Percentiles rank a stretch among this genome's conserved stretches.
Conservation (phyloP, 768 basidiomycete species). For the Neoboletus brunneissimus region DNA sequence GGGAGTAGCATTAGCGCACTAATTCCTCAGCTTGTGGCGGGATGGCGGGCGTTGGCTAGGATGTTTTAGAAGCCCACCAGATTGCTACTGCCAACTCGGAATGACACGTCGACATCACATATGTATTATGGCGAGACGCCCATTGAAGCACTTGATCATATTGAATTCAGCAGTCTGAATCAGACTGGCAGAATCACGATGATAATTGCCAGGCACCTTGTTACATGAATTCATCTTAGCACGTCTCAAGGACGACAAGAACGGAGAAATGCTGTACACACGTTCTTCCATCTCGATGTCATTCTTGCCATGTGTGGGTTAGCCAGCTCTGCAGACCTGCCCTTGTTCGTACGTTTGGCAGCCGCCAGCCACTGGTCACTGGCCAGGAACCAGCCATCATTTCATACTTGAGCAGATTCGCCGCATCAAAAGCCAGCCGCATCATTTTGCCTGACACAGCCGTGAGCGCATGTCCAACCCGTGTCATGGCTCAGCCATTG, state of each 20-base stretch:
- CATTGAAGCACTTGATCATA: too few species aligned
- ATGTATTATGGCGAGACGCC: background rate
- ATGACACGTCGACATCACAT: background rate
- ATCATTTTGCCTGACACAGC: conserved; percentile 18
- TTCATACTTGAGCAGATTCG: background rate
- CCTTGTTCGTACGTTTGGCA: background rate
- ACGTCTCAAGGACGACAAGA: background rate
- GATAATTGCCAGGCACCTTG: background rate
- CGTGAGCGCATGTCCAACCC: background rate
- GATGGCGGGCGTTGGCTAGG: background rate
- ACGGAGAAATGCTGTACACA: conserved; percentile 5
- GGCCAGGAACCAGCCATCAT: conserved; percentile 20
- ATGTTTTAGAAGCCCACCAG: background rate
- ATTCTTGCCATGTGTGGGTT: conserved; percentile 3
- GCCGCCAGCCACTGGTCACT: conserved; percentile 12
- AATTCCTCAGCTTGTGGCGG: background rate
- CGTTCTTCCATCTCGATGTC: background rate
- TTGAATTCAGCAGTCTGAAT: background rate
- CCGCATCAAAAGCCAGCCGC: conserved; percentile 18
- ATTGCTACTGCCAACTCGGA: background rate
- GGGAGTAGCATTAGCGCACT: background rate
- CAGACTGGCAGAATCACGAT: background rate
- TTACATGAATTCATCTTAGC: background rate
- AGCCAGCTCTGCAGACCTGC: background rate
- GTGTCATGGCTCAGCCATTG: background rate